Evolutionary conservation across 352 stramenopile species (phyloP).

Genomic region (Aphanomyces cochlioides): DNA sequence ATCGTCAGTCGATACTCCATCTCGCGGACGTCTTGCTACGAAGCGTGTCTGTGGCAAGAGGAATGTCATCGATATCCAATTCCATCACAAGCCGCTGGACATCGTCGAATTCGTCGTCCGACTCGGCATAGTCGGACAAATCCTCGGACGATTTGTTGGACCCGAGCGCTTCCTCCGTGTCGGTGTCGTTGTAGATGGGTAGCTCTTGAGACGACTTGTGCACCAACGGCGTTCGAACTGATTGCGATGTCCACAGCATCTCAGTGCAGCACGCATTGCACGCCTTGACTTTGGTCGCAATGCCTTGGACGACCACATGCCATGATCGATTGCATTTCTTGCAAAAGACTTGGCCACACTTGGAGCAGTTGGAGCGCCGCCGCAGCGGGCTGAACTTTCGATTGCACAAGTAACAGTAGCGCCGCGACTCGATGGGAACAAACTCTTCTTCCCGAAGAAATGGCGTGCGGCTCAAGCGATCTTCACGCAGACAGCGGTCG

Average conservation of each 20-base stretch:
- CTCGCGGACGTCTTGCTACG: too few relatives aligned
- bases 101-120: too few relatives aligned
- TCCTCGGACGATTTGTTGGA: neutral
- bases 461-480: neutral
- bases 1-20: too few relatives aligned
- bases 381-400: neutral
- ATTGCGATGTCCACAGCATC: neutral
- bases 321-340: neutral
- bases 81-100: too few relatives aligned
- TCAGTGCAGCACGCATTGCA: neutral
- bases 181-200: too few relatives aligned
- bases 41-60: too few relatives aligned
- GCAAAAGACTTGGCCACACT: slow-evolving; percentile 17
- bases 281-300: neutral
- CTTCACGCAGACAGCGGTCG: neutral
- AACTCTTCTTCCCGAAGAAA: neutral
- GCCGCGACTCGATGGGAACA: neutral
- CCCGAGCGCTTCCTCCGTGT: neutral
- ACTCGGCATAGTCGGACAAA: too few relatives aligned
- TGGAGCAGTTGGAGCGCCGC: neutral
- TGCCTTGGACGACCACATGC: neutral
- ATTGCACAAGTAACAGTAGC: neutral
- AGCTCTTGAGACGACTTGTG: too few relatives aligned
- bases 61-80: too few relatives aligned
- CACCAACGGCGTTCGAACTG: neutral